Base-by-base conservation (phyloP, 2,329 filamentous ascomycete species). In the Whalleya microplaca region DNA sequence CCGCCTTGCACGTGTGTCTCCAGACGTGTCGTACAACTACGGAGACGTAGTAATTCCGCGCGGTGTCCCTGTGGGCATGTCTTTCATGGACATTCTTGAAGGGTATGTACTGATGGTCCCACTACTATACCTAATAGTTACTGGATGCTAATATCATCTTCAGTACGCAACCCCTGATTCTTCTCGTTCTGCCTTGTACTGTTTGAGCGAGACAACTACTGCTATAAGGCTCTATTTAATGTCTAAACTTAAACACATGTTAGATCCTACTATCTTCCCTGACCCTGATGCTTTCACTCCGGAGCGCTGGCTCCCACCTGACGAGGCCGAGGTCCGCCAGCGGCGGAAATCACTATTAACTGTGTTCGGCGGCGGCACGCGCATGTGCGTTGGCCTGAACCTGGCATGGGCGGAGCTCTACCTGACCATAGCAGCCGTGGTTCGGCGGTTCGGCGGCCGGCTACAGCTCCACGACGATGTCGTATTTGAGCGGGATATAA, bases 1-100 rank as follows among this genome's bases (percentile, higher is more conserved):
- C 56, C 64, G 64, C 27, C 71, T 62, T 63, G 62, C 27, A 58
- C 75, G 63, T 54, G 70, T 64, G 51, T 71, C 62, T 1, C 68
- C 70, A 2, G 64, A 71, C 16, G 43, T 27, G 20, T 20, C 45
- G 2, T 50, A 50, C 41, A 59, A 23, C 14, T 52, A 52, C 27
- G 48, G 43, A 2, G 48, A 48, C 6, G 21, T 43, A 18, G 40
- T 48, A 0, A 44, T 56, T 14, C 48, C 53, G 2, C 40, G 43
- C 7, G 53, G 53, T n/a, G 40, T 48, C 8, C 29, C 48, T 2
- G 19, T 52, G 6, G 44, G 44, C 27, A 56, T 56, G 48, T 51
- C 53, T 14, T 29, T 47, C 7, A 40, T 44, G 40, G 48, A 51
- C 16, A 41, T 51, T 9, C 40, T 48, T 29, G 44, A 45, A 40